These are phyloP conservation scores for Cytospora paraplurivora DNA, from an alignment of 2,329 filamentous ascomycete genomes.

Conservation along the genomic window DNA sequence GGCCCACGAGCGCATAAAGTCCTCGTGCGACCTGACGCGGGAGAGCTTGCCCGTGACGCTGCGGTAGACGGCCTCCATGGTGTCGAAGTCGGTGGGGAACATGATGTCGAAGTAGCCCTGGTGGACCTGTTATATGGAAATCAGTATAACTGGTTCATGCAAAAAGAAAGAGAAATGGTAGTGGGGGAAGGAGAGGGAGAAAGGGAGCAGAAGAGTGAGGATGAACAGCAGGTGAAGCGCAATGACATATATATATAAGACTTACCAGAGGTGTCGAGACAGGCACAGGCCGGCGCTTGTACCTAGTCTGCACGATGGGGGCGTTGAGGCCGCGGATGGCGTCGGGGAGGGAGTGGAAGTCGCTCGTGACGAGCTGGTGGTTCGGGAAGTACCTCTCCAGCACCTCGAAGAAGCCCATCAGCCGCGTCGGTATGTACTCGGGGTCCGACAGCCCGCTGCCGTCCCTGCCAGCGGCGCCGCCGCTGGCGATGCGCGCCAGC, in stretches of 20 bases:
- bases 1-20: conserved; percentile 89
- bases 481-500: neutral
- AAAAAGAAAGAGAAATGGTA: too few species aligned
- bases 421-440: conserved; percentile 90
- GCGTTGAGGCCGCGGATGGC: conserved; percentile 83
- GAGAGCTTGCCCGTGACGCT: conserved; percentile 92
- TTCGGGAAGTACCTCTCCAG: conserved; percentile 85
- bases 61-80: conserved; percentile 89
- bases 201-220: neutral
- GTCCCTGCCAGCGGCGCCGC: conserved; percentile 53
- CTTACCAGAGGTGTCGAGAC: conserved; percentile 85
- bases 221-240: too few species aligned
- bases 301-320: conserved; percentile 95
- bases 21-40: conserved; percentile 80
- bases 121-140: conserved; percentile 69
- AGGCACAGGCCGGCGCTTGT: conserved; percentile 81
- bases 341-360: conserved; percentile 86
- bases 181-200: neutral
- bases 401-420: conserved; percentile 97
- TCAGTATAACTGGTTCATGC: neutral
- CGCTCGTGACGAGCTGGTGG: conserved; percentile 84
- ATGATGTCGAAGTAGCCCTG: conserved; percentile 99
- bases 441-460: conserved; percentile 75
- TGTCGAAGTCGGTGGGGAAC: conserved; percentile 92
- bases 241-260: neutral